Base-by-base conservation (phyloP, 306 rosid genomes). In the Fagus crenata region DNA sequence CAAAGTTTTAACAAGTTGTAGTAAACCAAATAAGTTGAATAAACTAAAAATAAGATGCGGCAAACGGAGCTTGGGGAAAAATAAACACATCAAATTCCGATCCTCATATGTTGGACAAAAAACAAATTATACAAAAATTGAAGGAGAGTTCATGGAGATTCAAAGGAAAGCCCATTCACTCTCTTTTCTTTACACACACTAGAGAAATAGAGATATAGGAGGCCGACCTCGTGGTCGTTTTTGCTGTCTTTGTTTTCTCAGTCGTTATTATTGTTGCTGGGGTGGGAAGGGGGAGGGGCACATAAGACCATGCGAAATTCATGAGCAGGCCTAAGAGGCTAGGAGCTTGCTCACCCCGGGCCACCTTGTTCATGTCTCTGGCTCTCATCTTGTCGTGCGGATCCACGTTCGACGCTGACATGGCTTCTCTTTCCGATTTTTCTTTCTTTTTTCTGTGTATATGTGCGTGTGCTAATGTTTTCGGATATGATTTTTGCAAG, bases 331-430 rank as follows among this genome's bases (percentile, higher is more conserved):
- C n/a, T n/a, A n/a, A n/a, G n/a, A n/a, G n/a, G n/a, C 87, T 70
- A 0, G 86, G 90, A 63, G 91, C 89, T 80, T 85, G 90, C 58
- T 82, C 86, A 2, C 90, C 91, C 0, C 87, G 60, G 0, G 87
- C 87, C 82, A 88, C 88, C 59, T 71, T 79, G 76, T 51, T 86
- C 43, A 84, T 69, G 49, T 86, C 88, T 81, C 89, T 86, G 2
- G 87, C 78, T 9, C 91, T 84, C 91, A 85, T 89, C 77, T 79
- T 80, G 85, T 82, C 71, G 22, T 75, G 93, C 0, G 89, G 89
- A 79, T 89, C 91, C 35, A 89, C 8, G 65, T 69, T 85, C 3
- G 89, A 28, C 43, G 77, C 72, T 18, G 87, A 81, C 88, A 77
- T 84, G 18, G 37, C 67, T 39, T n/a, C 33, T 18, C 61, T 49